Evolutionary conservation across 2,329 filamentous ascomycete genomes (phyloP).

Genomic region (Verticillium albo-atrum): DNA sequence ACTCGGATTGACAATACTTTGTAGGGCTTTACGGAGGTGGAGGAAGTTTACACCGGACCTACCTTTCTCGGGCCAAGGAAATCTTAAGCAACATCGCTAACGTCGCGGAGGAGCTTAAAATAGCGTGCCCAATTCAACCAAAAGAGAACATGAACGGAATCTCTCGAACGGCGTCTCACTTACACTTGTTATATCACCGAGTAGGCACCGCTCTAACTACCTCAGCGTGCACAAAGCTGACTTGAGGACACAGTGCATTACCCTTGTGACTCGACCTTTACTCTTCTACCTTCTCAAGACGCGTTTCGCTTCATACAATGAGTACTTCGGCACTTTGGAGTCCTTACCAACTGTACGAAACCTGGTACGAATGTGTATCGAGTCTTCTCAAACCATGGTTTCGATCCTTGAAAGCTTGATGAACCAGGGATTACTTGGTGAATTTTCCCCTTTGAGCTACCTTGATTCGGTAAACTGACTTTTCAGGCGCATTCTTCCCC

Average conservation of each 20-base stretch:
- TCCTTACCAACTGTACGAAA: slow-evolving; percentile 30
- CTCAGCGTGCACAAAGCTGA: background rate
- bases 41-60: slow-evolving; percentile 23
- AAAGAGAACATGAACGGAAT: slow-evolving; percentile 26
- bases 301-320: slow-evolving; percentile 18
- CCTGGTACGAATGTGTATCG: slow-evolving; percentile 27
- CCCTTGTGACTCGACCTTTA: slow-evolving; percentile 24
- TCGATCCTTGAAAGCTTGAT: slow-evolving; percentile 37
- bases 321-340: slow-evolving; percentile 24
- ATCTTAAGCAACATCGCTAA: slow-evolving; percentile 21
- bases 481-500: slow-evolving; percentile 27
- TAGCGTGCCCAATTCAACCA: slow-evolving; percentile 21
- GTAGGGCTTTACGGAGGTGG: slow-evolving; percentile 24
- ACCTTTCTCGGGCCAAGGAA: slow-evolving; percentile 23
- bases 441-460: slow-evolving; percentile 3
- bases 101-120: slow-evolving; percentile 22
- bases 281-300: slow-evolving; percentile 27
- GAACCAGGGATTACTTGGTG: slow-evolving; percentile 42
- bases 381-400: slow-evolving; percentile 26
- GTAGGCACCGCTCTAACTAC: slow-evolving; percentile 10
- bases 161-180: slow-evolving; percentile 23
- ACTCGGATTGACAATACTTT: background rate
- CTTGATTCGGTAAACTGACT: slow-evolving; percentile 34
- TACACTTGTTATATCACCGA: slow-evolving; percentile 27
- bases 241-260: slow-evolving; percentile 19